Evolutionary conservation across 2,329 filamentous ascomycete genomes (phyloP), one percentile per base, ranked within the genome.

Genomic region (Curvularia hawaiiensis): DNA sequence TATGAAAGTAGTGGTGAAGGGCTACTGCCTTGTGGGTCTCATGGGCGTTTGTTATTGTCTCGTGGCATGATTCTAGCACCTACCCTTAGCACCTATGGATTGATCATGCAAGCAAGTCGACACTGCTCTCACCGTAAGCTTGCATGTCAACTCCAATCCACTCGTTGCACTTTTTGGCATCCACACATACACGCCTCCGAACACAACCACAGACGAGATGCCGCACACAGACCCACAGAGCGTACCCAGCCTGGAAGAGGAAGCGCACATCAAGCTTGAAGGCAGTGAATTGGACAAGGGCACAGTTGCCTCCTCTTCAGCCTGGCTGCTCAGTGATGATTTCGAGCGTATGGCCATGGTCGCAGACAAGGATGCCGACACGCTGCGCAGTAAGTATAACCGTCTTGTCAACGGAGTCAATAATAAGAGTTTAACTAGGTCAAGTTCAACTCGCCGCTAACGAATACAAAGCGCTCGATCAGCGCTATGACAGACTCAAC

Each of bases 391-490:
- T 62, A 52, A 40, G 40, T 40, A 12, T 26, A 3, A 12, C 8
- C 14, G 10, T 24, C 18, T 18, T 18, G 8, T 38, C 45, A 2
- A 8, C 3, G 7, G 31, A 20, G 14, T 6, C 16, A 33, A 30
- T 22, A 18, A 51, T 63, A 10, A 65, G 16, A 16, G 11, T 16
- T 22, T 1, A 18, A 16, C 24, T 20, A 67, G 64, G 41, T 49
- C 50, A 65, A 20, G 43, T 60, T 26, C 50, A 62, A 38, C 45
- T 65, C 26, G 52, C 60, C 24, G 39, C 18, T 3, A 45, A 59
- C 14, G 60, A 63, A 50, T 61, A 63, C 24, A 43, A 52, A 4
- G 40, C 48, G 1, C 59, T 65, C 2, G 35, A 62, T 8, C 52
- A 62, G 28, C 60, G 59, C 24, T 52, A 62, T 51, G 20, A 33